Base-by-base conservation (phyloP, 495 filamentous ascomycete genomes). In the Pseudomonodictys pantanalensis region DNA sequence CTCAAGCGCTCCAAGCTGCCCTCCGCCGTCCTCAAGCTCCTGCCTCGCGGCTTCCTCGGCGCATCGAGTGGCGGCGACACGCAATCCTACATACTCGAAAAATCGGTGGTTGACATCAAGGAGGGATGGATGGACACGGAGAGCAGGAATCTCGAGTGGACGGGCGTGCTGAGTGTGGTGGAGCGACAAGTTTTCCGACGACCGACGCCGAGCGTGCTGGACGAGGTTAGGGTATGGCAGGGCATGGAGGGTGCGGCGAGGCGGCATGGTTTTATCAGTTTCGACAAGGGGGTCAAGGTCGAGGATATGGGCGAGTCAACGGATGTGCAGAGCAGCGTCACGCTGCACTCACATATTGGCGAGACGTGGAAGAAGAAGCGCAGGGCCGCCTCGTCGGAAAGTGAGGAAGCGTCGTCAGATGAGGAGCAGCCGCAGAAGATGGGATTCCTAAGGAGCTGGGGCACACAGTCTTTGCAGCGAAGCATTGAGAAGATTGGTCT, bases 1-100 rank as follows among this genome's bases (percentile, higher is more conserved):
- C 82, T 97, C 25, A 99, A 99, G 73, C 88, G 90, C 68, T 95
- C 90, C 3, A 91, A 93, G 55, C 73, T 99, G 30, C 93, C 93
- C 0, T 81, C 89, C 17, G 83, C 88, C 1, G 83, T 96, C 15
- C 76, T 92, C 33, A 92, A 91, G 69, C 73, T 97, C 22, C 78
- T 97, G 0, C 91, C 91, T 0, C 81, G 84, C 50, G 87, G 88
- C 51, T 86, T 91, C 52, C 78, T 89, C 29, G 81, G 84, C 43
- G 80, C 86, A 26, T 74, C 72, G 15, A 72, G 72, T 29, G 85
- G 86, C 69, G 89, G 83, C 71, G 85, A 86, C 41, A 79, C 81
- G 29, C 81, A 88, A 71, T 88, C 85, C 69, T 97, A 91, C 69
- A 93, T 97, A 61, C 81, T 99, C 44, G 93, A 99, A 73, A 91